phyloP scores from a whole-genome alignment of 805 yeast species.

The Teunomyces atbi region DNA sequence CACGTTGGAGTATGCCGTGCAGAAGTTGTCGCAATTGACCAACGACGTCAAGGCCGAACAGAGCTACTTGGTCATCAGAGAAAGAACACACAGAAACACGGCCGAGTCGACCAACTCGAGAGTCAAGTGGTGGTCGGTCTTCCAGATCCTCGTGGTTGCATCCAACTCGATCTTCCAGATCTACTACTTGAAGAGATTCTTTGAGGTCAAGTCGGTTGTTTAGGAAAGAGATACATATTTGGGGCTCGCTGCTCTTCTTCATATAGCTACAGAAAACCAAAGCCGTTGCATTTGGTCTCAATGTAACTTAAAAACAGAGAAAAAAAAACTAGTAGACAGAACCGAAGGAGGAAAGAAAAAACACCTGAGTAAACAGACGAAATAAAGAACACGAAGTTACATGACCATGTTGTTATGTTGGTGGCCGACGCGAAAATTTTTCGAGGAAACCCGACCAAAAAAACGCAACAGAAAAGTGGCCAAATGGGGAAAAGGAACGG shows the following conservation, averaged over 20 bases:
- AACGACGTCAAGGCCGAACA: constrained; percentile 90
- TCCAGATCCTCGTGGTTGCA: constrained; percentile 84
- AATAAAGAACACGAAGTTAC: neutral
- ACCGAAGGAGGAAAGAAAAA: neutral
- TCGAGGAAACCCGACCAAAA: neutral
- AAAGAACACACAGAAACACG: constrained; percentile 96
- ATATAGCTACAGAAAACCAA: neutral
- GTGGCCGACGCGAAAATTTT: too few species aligned
- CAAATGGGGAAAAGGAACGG: constrained; percentile 5
- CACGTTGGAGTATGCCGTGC: constrained; percentile 80
- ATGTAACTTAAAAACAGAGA: neutral
- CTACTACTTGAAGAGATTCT: constrained; percentile 88
- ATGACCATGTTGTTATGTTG: neutral
- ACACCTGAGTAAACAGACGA: neutral
- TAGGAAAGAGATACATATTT: constrained; percentile 28
- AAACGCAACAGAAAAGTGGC: neutral
- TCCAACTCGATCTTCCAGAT: constrained; percentile 90
- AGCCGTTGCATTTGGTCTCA: neutral
- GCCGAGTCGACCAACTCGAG: constrained; percentile 97
- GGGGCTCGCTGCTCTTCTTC: neutral
- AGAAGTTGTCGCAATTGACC: constrained; percentile 69
- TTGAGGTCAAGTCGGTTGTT: constrained; percentile 89
- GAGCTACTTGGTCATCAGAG: constrained; percentile 90
- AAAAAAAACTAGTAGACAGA: neutral
- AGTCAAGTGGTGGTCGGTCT: constrained; percentile 96